phyloP scores from a whole-genome alignment of 2,329 filamentous ascomycete species.

The Nectriaceae sp. region DNA sequence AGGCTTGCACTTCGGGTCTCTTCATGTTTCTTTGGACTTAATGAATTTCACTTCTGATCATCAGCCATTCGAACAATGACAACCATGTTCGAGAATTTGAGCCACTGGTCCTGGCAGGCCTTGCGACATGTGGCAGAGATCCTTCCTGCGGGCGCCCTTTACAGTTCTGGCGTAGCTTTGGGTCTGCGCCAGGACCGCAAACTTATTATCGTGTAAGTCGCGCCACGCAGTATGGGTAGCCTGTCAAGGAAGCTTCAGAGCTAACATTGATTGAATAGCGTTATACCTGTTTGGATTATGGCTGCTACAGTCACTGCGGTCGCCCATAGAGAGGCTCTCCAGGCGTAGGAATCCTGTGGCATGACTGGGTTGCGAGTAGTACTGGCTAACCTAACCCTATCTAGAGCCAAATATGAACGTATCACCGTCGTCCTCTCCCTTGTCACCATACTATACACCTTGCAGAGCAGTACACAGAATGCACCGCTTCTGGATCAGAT shows the following conservation, averaged over 20 bases:
- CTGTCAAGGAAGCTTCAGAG: not conserved
- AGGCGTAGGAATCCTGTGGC: conserved; percentile 17
- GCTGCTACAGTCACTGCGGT: conserved; percentile 15
- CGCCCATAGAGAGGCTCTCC: conserved; percentile 12
- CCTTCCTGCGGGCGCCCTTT: conserved; percentile 18
- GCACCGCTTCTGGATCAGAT: conserved; percentile 6
- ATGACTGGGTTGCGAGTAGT: not conserved
- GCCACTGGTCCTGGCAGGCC: conserved; percentile 1
- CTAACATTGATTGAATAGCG: conserved; percentile 21
- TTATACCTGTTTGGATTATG: conserved; percentile 12
- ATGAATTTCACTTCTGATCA: not conserved
- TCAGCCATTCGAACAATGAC: not conserved
- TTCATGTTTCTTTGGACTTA: not conserved
- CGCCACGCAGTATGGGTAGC: not conserved
- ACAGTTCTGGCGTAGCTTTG: conserved; percentile 18
- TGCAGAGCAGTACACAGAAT: not conserved
- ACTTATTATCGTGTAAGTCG: conserved; percentile 19
- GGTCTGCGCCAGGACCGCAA: conserved; percentile 12
- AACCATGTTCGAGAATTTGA: not conserved
- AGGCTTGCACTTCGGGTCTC: too few species aligned
- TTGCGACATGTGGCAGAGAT: conserved; percentile 6
- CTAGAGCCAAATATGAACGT: conserved; percentile 18
- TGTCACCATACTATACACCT: conserved; percentile 8
- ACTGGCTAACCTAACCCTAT: conserved; percentile 11
- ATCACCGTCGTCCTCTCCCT: conserved; percentile 11